These are phyloP conservation scores for Eleusine coracana DNA, from an alignment of 176 grass and related monocot genomes.

Conservation along the genomic window DNA sequence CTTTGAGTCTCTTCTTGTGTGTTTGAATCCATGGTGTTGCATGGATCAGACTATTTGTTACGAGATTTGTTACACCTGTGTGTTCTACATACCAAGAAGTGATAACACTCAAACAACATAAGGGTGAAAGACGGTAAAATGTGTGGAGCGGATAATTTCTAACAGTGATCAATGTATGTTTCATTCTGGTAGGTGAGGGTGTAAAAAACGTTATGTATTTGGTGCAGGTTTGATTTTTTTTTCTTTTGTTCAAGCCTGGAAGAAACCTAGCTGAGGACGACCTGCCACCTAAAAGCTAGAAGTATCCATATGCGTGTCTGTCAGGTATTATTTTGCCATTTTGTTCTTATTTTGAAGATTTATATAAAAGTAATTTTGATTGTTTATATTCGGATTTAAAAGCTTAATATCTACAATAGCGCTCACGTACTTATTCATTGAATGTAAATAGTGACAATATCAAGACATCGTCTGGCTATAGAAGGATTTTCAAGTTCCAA, in stretches of 20 bases:
- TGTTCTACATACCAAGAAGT: neutral
- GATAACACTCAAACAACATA: neutral
- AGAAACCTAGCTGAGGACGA: conserved; percentile 53
- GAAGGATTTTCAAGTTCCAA: too few species aligned
- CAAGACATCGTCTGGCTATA: neutral
- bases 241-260: conserved; percentile 42
- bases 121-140: neutral
- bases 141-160: neutral
- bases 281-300: conserved; percentile 47
- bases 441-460: neutral
- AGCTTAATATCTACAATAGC: neutral
- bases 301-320: conserved; percentile 12
- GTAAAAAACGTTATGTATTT: conserved; percentile 35
- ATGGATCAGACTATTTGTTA: neutral
- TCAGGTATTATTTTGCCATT: neutral
- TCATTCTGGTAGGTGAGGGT: conserved; percentile 4
- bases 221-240: conserved; percentile 22
- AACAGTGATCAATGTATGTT: conserved; percentile 20
- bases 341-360: neutral
- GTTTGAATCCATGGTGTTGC: too few species aligned
- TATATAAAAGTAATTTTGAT: neutral
- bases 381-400: conserved; percentile 1
- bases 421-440: neutral
- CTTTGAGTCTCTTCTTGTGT: neutral
- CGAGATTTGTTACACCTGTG: neutral